phyloP scores from a whole-genome alignment of 805 yeast species.

The Candida khao-thaluensis region DNA sequence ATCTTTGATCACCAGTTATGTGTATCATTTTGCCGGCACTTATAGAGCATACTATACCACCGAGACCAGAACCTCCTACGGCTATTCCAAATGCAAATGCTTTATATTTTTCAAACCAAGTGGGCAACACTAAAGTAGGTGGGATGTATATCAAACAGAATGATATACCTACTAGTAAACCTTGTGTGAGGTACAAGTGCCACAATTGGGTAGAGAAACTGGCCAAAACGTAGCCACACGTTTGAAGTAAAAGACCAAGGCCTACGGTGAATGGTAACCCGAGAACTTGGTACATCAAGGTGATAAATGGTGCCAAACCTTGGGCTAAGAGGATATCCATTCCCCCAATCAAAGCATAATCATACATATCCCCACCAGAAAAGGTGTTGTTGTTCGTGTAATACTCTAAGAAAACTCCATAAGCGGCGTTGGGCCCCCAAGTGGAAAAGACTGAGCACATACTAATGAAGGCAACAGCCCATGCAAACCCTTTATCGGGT shows the following conservation, averaged over 20 bases:
- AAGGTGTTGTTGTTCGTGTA: conserved; percentile 39
- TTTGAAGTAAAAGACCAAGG: conserved; percentile 45
- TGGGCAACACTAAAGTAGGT: conserved; percentile 43
- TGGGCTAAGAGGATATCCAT: conserved; percentile 54
- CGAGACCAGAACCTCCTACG: conserved; percentile 50
- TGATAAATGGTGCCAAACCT: conserved; percentile 51
- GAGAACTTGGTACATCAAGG: conserved; percentile 45
- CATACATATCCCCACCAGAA: conserved; percentile 43
- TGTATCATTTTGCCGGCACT: conserved; percentile 39
- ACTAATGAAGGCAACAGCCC: conserved; percentile 52
- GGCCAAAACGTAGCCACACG: conserved; percentile 48
- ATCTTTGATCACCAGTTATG: conserved; percentile 39
- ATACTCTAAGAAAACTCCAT: conserved; percentile 56
- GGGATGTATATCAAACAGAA: conserved; percentile 45
- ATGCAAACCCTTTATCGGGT: conserved; percentile 51
- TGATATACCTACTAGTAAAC: conserved; percentile 50
- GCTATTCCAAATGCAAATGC: conserved; percentile 50
- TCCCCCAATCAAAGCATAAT: conserved; percentile 54
- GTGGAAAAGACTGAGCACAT: conserved; percentile 47
- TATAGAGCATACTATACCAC: conserved; percentile 51
- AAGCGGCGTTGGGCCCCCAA: conserved; percentile 60
- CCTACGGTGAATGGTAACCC: conserved; percentile 50
- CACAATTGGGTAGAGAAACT: conserved; percentile 49
- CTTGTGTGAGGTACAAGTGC: conserved; percentile 55
- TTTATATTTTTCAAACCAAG: conserved; percentile 47